Conservation (phyloP, 2,329 filamentous ascomycete species). For the Aspergillus tamarii region DNA sequence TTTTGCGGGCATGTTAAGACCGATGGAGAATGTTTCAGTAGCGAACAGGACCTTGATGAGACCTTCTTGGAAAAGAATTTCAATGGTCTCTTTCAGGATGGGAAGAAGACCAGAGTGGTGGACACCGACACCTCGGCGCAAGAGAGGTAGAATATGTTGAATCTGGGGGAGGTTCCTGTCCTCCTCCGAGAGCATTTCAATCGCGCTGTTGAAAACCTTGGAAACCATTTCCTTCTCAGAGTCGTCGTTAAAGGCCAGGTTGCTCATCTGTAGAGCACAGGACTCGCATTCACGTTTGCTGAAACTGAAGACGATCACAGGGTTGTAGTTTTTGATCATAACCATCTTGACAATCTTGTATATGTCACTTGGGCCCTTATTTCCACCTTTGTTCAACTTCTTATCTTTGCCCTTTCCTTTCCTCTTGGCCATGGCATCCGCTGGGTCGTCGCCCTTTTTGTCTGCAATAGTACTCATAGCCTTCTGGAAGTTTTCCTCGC, state of each 20-base stretch:
- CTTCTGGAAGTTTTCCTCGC: constrained; percentile 96
- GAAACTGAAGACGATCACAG: constrained; percentile 99
- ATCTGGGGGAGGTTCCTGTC: constrained; percentile 90
- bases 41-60: constrained; percentile 97
- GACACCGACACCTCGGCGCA: constrained; percentile 91
- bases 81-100: constrained; percentile 97
- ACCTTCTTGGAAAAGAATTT: constrained; percentile 97
- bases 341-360: constrained; percentile 99
- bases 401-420: constrained; percentile 92
- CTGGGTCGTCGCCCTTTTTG: constrained; percentile 81
- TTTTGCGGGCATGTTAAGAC: constrained; percentile 98
- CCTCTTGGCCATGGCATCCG: constrained; percentile 75
- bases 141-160: constrained; percentile 80
- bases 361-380: constrained; percentile 75
- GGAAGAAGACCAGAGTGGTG: constrained; percentile 95
- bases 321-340: constrained; percentile 95
- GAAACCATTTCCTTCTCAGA: constrained; percentile 92
- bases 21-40: constrained; percentile 98
- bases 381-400: constrained; percentile 83
- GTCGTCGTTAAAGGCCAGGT: constrained; percentile 91
- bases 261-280: constrained; percentile 82
- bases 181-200: constrained; percentile 88
- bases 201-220: constrained; percentile 91
- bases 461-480: constrained; percentile 90
- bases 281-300: constrained; percentile 96